Percentiles rank a stretch among this genome's conserved stretches.
Conservation (phyloP, 164 flowering plant species). For the Nymphaea thermarum region DNA sequence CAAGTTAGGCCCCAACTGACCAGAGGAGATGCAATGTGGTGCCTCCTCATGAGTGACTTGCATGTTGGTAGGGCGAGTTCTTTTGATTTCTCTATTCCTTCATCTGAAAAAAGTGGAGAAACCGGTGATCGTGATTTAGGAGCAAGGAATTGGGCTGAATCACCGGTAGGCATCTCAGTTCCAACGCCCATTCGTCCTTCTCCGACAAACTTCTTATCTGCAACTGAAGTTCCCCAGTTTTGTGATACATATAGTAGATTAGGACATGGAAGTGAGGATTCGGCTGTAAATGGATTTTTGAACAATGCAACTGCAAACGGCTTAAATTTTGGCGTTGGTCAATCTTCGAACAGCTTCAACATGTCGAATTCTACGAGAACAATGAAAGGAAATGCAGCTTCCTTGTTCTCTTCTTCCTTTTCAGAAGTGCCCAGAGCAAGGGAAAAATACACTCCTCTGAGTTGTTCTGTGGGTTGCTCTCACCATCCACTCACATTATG, state of each 20-base stretch:
- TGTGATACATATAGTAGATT: slow-evolving; percentile 79
- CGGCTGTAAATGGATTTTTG: slow-evolving; percentile 20
- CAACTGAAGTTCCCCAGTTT: slow-evolving; percentile 15
- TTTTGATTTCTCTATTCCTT: slow-evolving; percentile 52
- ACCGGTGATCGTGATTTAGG: slow-evolving; percentile 23
- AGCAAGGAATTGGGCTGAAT: slow-evolving; percentile 13
- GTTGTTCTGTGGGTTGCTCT: not conserved
- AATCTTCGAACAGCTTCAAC: slow-evolving; percentile 76
- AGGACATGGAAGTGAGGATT: slow-evolving; percentile 49
- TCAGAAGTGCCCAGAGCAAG: not conserved
- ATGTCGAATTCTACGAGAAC: slow-evolving; percentile 73
- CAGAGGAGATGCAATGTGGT: slow-evolving; percentile 96
- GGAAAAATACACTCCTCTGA: not conserved
- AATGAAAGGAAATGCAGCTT: slow-evolving; percentile 69
- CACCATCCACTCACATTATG: not conserved
- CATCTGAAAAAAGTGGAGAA: slow-evolving; percentile 18
- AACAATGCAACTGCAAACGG: slow-evolving; percentile 25
- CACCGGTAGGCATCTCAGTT: not conserved
- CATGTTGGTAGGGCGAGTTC: slow-evolving; percentile 79
- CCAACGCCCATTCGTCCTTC: not conserved
- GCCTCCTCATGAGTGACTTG: slow-evolving; percentile 90
- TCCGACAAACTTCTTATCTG: not conserved
- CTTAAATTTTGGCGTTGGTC: slow-evolving; percentile 44
- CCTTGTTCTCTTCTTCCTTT: not conserved
- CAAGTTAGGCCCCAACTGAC: slow-evolving; percentile 72